Evolutionary conservation across 345 rosid species (phyloP).

Genomic region (Microcos paniculata): DNA sequence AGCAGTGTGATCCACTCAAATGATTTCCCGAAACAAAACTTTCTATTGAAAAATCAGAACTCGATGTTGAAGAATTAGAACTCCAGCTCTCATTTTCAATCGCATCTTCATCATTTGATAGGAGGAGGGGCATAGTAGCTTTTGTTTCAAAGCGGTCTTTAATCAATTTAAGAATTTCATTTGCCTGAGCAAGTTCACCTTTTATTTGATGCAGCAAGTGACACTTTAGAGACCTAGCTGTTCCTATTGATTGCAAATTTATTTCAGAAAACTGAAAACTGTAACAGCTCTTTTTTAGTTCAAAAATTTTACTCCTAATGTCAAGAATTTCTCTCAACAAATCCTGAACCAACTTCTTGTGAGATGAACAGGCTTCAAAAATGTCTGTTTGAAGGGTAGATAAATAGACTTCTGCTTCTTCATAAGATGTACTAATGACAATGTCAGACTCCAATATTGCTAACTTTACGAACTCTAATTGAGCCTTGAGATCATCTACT

Average conservation of each 20-base stretch:
- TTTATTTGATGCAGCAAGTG: conserved; percentile 41
- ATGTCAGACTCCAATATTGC: conserved; percentile 29
- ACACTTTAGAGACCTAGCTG: conserved; percentile 19
- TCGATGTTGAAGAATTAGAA: conserved; percentile 51
- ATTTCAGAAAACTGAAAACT: conserved; percentile 2
- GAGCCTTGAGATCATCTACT: conserved; percentile 23
- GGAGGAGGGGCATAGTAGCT: conserved; percentile 19
- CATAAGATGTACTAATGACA: conserved; percentile 26
- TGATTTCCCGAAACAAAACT: conserved; percentile 28
- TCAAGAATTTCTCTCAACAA: conserved; percentile 31
- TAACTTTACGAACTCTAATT: conserved; percentile 27
- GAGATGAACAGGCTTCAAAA: conserved; percentile 24
- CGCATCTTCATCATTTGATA: conserved; percentile 33
- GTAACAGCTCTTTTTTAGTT: conserved; percentile 25
- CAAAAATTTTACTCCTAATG: conserved; percentile 21
- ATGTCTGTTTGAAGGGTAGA: conserved; percentile 25
- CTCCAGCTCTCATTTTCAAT: conserved; percentile 47
- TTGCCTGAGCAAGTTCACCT: conserved; percentile 41
- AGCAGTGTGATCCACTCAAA: conserved; percentile 21
- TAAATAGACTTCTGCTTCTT: conserved; percentile 30
- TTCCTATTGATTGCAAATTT: conserved; percentile 17
- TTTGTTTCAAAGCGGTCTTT: conserved; percentile 35
- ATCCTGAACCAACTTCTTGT: conserved; percentile 26
- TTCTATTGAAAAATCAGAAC: conserved; percentile 46
- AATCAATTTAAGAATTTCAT: conserved; percentile 33